Conservation (phyloP, 306 rosid genomes). For the Inga leiocalycina region DNA sequence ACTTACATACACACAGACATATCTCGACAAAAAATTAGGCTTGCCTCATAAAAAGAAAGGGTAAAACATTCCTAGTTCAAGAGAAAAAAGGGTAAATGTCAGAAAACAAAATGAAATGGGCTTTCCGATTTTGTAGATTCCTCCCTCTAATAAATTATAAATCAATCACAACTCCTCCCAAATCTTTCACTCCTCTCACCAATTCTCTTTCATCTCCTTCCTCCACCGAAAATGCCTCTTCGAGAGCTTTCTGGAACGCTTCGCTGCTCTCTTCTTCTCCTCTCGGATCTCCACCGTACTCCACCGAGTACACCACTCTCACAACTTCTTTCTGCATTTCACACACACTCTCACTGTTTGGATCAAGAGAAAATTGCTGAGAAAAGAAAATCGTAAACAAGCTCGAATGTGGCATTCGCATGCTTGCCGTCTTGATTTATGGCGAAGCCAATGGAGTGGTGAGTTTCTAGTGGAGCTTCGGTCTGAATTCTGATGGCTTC, state of each 20-base stretch:
- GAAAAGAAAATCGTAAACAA: background rate
- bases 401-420: background rate
- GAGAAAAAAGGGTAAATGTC: too few relatives aligned
- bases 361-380: background rate
- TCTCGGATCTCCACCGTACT: slow-evolving; percentile 72
- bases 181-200: too few relatives aligned
- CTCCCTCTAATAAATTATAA: too few relatives aligned
- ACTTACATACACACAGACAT: too few relatives aligned
- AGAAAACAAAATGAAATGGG: too few relatives aligned
- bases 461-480: background rate
- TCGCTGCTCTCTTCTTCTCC: slow-evolving; percentile 59
- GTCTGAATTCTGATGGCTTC: background rate
- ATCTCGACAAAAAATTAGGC: too few relatives aligned
- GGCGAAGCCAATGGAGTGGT: background rate
- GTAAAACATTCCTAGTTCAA: too few relatives aligned
- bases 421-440: background rate
- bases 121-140: too few relatives aligned
- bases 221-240: slow-evolving; percentile 45
- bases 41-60: too few relatives aligned
- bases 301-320: slow-evolving; percentile 54
- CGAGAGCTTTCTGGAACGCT: slow-evolving; percentile 47
- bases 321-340: slow-evolving; percentile 8
- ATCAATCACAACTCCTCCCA: too few relatives aligned
- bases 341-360: background rate
- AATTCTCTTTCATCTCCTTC: slow-evolving; percentile 5